Evolutionary conservation across 148 eudicot genomes (phyloP), one percentile per base, ranked within the genome.

Genomic region (Cornus suecica): DNA sequence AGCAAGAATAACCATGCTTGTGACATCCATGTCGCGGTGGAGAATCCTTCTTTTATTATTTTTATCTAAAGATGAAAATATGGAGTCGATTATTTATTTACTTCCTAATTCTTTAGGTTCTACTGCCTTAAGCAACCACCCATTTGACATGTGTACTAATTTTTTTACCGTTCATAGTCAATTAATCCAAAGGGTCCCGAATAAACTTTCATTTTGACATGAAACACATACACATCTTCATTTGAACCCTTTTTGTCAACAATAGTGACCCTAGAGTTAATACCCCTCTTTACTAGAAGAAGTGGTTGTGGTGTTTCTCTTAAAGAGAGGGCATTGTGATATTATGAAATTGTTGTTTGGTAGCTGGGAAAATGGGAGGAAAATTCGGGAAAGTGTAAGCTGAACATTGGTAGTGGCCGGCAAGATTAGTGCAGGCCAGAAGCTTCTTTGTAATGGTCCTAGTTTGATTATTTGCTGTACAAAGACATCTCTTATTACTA

Each of bases 371-470:
- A 31, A 51, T 24, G 16, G 52, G 31, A 58, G 67, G 65, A 66
- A 66, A 75, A 64, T 52, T 45, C 15, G 67, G 71, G 23, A 66
- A n/a, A 75, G 30, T 45, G 64, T 29, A 67, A 67, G 69, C n/a
- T 15, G n/a, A 28, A 8, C 9, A 15, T 29, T 66, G 10, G 2
- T 66, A 66, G 69, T 66, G 69, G 69, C 69, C 34, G 41, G 69
- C 69, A 37, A 4, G 42, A 25, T 5, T 24, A 13, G 25, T 65
- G 68, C 68, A 65, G 32, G 30, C 32, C 8, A 65, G 37, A 28
- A 66, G 37, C n/a, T 66, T 66, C 42, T 0, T 64, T 28, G 41
- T 1, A 66, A 66, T 30, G 68, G 68, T 66, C 16, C 37, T 4
- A 14, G 29, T 5, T 65, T 65, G 61, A 1, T 23, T 15, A 54